A percentile compares a stretch with the other conserved stretches of the same genome.
Conservation (phyloP, 768 basidiomycete species). For the Bullera alba region DNA sequence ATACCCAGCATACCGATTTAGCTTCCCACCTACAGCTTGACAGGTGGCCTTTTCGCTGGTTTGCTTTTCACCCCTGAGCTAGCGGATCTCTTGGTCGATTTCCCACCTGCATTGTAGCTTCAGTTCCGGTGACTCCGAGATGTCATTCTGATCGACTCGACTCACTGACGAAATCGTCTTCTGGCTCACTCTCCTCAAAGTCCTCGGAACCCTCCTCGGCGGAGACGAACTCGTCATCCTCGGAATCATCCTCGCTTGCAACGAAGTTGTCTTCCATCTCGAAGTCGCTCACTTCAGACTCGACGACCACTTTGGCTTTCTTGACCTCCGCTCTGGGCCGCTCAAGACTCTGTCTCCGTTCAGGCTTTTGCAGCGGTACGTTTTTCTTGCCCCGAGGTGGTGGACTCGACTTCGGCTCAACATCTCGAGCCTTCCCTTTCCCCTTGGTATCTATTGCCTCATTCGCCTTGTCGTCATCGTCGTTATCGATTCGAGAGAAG, state of each 20-base stretch:
- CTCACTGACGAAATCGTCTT: conserved; percentile 11
- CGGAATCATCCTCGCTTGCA: conserved; percentile 15
- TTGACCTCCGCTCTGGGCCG: too few relatives aligned
- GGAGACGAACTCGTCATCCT: conserved; percentile 8
- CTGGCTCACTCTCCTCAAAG: conserved; percentile 4
- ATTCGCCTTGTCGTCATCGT: neutral
- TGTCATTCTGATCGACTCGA: too few relatives aligned
- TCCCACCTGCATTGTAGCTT: conserved; percentile 1
- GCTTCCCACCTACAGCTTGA: conserved; percentile 18
- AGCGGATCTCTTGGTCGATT: conserved; percentile 9
- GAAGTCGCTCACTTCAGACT: conserved; percentile 22
- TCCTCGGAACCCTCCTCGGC: conserved; percentile 11
- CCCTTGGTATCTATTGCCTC: neutral
- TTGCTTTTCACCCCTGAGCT: conserved; percentile 20
- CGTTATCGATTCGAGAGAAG: too few relatives aligned
- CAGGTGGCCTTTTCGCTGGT: conserved; percentile 20
- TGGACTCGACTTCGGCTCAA: neutral
- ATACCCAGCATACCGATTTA: neutral
- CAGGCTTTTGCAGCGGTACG: too few relatives aligned
- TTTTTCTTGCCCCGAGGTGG: conserved; percentile 2
- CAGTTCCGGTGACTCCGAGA: too few relatives aligned
- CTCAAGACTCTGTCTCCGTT: too few relatives aligned
- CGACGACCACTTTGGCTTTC: conserved; percentile 5
- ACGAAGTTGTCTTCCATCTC: conserved; percentile 33
- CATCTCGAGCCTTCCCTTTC: neutral